phyloP scores from a whole-genome alignment of 1,139 yeast species.

The Candida sojae region DNA sequence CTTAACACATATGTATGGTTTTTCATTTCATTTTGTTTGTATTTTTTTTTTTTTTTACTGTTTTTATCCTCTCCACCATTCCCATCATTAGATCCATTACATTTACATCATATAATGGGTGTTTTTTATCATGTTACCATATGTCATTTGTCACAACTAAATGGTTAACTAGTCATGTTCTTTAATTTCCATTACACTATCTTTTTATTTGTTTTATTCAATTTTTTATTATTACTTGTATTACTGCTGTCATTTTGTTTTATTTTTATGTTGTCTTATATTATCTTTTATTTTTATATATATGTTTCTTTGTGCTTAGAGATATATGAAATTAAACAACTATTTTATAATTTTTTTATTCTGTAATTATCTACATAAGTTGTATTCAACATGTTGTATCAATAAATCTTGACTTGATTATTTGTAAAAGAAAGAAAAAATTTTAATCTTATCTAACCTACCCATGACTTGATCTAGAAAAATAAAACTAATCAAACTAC shows the following conservation, averaged over 20 bases:
- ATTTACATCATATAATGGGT: background rate
- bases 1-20: background rate
- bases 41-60: background rate
- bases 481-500: too few species aligned
- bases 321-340: too few species aligned
- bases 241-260: constrained; percentile 5
- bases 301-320: background rate
- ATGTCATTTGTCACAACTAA: too few species aligned
- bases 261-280: background rate
- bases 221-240: constrained; percentile 6
- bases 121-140: background rate
- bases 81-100: too few species aligned
- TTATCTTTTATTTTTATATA: background rate
- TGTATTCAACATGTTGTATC: too few species aligned
- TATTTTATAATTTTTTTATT: too few species aligned
- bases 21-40: constrained; percentile 3
- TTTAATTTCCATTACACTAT: background rate
- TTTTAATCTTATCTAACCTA: too few species aligned
- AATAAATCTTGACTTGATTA: too few species aligned
- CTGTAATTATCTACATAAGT: too few species aligned
- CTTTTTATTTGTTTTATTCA: constrained; percentile 1
- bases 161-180: too few species aligned
- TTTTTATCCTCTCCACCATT: background rate
- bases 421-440: too few species aligned
- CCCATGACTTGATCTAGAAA: too few species aligned